Conservation (phyloP, 495 filamentous ascomycete species). For the Delitschia confertaspora region DNA sequence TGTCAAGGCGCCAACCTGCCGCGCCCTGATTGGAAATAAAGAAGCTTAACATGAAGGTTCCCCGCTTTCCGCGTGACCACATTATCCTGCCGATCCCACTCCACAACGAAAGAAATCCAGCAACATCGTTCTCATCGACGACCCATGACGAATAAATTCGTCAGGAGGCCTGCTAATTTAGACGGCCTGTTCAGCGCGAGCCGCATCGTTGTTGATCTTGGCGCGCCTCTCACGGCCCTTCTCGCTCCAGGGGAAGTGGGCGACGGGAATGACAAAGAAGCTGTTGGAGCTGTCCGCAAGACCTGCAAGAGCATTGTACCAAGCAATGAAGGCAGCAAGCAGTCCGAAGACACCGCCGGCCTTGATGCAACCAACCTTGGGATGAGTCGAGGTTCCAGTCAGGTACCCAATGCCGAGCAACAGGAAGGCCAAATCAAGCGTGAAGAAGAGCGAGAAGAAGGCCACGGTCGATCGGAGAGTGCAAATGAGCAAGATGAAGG, state of each 20-base stretch:
- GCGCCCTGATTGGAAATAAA: no score
- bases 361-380: conserved; percentile 51
- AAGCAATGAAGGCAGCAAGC: conserved; percentile 80
- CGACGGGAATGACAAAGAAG: conserved; percentile 93
- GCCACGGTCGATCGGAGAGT: conserved; percentile 89
- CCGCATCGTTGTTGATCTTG: conserved; percentile 36
- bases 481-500: conserved; percentile 74
- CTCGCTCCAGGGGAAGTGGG: conserved; percentile 95
- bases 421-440: conserved; percentile 85
- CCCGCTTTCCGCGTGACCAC: conserved; percentile 76
- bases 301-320: conserved; percentile 97
- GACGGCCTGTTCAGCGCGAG: conserved; percentile 7
- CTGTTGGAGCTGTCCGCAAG: conserved; percentile 77
- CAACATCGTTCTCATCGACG: no score
- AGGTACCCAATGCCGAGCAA: conserved; percentile 73
- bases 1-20: no score
- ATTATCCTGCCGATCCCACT: conserved; percentile 52
- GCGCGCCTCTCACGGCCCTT: conserved; percentile 58
- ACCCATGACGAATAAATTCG: neutral
- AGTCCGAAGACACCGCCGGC: conserved; percentile 85
- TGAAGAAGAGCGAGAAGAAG: conserved; percentile 94
- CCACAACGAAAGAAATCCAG: no score
- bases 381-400: conserved; percentile 36
- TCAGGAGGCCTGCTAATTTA: neutral
- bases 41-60: no score